Percentiles rank a stretch among this genome's conserved stretches.
phyloP scores from a whole-genome alignment of 1,139 yeast genomes.

The Saccharomyces hybrid region DNA sequence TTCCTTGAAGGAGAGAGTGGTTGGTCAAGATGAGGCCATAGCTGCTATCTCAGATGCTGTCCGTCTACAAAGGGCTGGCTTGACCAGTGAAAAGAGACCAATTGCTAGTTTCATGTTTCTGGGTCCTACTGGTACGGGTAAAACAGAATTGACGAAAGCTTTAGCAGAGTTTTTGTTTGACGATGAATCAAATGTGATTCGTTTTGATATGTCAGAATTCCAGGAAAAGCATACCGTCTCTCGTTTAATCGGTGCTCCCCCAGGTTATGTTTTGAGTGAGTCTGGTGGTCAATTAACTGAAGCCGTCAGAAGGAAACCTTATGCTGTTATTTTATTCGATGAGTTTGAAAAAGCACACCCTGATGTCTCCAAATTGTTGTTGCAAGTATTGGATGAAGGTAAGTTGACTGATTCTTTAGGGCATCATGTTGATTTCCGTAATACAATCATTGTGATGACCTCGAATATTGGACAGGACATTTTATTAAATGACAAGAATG shows the following conservation, averaged over 20 bases:
- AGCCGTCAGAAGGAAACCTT: constrained; percentile 91
- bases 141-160: constrained; percentile 88
- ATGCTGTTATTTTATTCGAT: constrained; percentile 85
- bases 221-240: constrained; percentile 91
- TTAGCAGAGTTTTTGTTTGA: constrained; percentile 88
- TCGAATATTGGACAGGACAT: constrained; percentile 94
- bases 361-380: constrained; percentile 76
- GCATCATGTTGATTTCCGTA: constrained; percentile 84
- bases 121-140: constrained; percentile 98
- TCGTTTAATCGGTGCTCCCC: constrained; percentile 92
- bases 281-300: constrained; percentile 91
- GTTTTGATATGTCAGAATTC: constrained; percentile 97
- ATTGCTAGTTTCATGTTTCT: constrained; percentile 92
- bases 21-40: constrained; percentile 95
- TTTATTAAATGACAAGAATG: constrained; percentile 54
- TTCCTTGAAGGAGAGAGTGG: constrained; percentile 65
- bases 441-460: constrained; percentile 94
- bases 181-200: constrained; percentile 73
- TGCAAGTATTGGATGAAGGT: constrained; percentile 95
- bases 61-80: constrained; percentile 90
- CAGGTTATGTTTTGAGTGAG: constrained; percentile 95
- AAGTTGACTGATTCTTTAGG: constrained; percentile 92
- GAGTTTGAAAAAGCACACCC: constrained; percentile 97
- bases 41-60: constrained; percentile 88
- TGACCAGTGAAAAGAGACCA: constrained; percentile 88